phyloP scores from a whole-genome alignment of 2,329 filamentous ascomycete species.

The Myriosclerotinia duriaeana region DNA sequence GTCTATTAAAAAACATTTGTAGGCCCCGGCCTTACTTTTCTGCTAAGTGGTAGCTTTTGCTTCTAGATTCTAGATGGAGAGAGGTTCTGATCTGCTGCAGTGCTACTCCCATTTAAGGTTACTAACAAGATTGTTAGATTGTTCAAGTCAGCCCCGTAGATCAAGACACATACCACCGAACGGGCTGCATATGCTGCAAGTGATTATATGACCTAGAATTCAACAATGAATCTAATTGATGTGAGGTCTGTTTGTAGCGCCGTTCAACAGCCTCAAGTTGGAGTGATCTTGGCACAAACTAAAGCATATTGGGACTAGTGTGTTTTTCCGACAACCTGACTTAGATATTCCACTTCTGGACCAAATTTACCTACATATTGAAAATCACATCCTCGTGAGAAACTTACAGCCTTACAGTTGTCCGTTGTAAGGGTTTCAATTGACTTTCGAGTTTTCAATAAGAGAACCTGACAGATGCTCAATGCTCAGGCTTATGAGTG shows the following conservation, averaged over 20 bases:
- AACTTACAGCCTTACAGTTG: background rate
- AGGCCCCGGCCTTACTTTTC: too few species aligned
- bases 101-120: too few species aligned
- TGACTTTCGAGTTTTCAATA: background rate
- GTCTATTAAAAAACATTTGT: too few species aligned
- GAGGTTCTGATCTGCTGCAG: too few species aligned
- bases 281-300: background rate
- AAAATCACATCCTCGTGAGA: background rate
- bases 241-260: background rate
- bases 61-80: too few species aligned
- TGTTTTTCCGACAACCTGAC: too few species aligned
- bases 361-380: background rate
- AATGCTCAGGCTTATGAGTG: background rate
- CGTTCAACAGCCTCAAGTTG: background rate
- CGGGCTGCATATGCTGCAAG: too few species aligned
- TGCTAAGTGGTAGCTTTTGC: too few species aligned
- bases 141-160: too few species aligned
- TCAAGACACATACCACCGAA: too few species aligned
- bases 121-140: too few species aligned
- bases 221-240: background rate
- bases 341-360: background rate
- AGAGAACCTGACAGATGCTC: background rate
- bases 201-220: background rate
- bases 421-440: background rate
- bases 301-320: background rate